A percentile compares a stretch with the other conserved stretches of the same genome.
phyloP scores from a whole-genome alignment of 2,329 filamentous ascomycete species.

The Zymoseptoria crescenta region DNA sequence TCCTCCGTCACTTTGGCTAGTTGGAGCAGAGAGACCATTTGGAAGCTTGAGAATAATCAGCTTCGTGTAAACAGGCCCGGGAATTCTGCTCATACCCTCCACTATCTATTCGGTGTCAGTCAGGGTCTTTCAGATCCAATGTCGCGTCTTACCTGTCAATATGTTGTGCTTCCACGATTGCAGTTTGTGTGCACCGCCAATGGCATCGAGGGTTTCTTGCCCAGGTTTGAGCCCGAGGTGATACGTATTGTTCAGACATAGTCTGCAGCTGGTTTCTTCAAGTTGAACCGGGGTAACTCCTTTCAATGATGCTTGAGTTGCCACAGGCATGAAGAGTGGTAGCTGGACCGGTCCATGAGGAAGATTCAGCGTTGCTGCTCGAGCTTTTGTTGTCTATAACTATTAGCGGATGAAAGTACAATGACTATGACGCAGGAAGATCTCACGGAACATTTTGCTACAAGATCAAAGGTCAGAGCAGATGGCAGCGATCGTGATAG shows the following conservation, averaged over 20 bases:
- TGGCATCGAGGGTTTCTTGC: constrained; percentile 73
- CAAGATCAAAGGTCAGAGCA: constrained; percentile 69
- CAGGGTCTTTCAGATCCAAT: constrained; percentile 34
- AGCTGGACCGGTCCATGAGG: constrained; percentile 87
- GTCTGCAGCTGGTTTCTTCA: constrained; percentile 75
- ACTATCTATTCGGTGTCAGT: constrained; percentile 8
- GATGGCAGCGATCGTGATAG: constrained; percentile 27
- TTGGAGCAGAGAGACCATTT: constrained; percentile 95
- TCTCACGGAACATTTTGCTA: constrained; percentile 72
- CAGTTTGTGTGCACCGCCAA: constrained; percentile 88
- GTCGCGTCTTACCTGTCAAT: constrained; percentile 55
- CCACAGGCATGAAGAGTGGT: constrained; percentile 97
- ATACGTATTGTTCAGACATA: constrained; percentile 98
- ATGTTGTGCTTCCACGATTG: constrained; percentile 96
- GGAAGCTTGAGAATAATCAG: constrained; percentile 59
- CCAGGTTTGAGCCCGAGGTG: constrained; percentile 93
- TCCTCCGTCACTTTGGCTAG: constrained; percentile 92
- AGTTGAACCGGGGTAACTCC: constrained; percentile 88
- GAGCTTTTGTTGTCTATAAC: constrained; percentile 78
- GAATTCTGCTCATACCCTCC: constrained; percentile 12
- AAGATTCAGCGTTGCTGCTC: constrained; percentile 77
- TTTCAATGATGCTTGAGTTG: constrained; percentile 92
- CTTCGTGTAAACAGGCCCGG: background rate
- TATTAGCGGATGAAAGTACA: constrained; percentile 6
- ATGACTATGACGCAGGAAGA: background rate